Conservation (phyloP, 2,329 filamentous ascomycete genomes). For the Helotiales sp. region DNA sequence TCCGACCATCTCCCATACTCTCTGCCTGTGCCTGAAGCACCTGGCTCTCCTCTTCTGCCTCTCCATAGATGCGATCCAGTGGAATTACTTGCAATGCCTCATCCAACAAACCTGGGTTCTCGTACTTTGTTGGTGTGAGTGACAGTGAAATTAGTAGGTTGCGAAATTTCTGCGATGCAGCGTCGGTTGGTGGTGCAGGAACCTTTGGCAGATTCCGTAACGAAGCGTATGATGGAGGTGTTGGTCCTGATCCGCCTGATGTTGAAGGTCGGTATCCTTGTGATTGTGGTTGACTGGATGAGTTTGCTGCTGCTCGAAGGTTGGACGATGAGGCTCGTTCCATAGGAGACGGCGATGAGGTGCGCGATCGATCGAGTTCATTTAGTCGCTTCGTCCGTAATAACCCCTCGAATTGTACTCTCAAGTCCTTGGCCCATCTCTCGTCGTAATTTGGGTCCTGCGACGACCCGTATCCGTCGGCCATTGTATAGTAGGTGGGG, state of each 20-base stretch:
- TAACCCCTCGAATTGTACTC: constrained; percentile 81
- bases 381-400: constrained; percentile 86
- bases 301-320: constrained; percentile 42
- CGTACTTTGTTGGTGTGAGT: constrained; percentile 87
- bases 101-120: constrained; percentile 92
- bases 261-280: constrained; percentile 46
- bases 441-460: constrained; percentile 53
- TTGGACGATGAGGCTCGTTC: constrained; percentile 53
- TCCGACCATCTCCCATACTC: constrained; percentile 77
- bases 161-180: constrained; percentile 70
- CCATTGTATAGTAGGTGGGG: constrained; percentile 31
- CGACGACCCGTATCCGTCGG: constrained; percentile 22
- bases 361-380: constrained; percentile 67
- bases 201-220: constrained; percentile 65
- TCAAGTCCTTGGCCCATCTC: constrained; percentile 75
- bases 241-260: constrained; percentile 42
- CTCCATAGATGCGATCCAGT: constrained; percentile 85
- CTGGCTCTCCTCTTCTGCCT: constrained; percentile 91
- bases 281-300: constrained; percentile 26
- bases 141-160: constrained; percentile 85
- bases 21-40: constrained; percentile 84
- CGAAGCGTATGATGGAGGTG: constrained; percentile 61
- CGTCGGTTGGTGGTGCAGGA: constrained; percentile 75
- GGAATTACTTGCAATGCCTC: constrained; percentile 87
- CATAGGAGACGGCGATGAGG: constrained; percentile 55